Evolutionary conservation across 257 asterid species (phyloP).

Genomic region (Asclepias syriaca): DNA sequence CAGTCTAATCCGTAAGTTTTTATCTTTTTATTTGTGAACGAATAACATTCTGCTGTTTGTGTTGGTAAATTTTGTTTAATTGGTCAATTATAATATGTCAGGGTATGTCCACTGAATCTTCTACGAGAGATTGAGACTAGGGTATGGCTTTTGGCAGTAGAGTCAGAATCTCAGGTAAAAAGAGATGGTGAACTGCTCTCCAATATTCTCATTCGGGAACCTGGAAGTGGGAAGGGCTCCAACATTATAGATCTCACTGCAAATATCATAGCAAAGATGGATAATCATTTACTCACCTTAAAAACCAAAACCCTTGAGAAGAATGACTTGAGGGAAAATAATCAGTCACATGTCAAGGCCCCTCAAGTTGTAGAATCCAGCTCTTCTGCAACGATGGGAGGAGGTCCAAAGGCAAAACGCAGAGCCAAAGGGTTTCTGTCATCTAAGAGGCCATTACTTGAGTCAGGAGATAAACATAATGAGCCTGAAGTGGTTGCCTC

Average conservation of each 20-base stretch:
- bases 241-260: conserved; percentile 80
- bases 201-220: conserved; percentile 44
- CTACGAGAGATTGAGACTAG: conserved; percentile 95
- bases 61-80: conserved; percentile 15
- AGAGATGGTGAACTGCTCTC: conserved; percentile 58
- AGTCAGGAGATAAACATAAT: conserved; percentile 44
- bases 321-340: conserved; percentile 58
- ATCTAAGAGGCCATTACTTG: conserved; percentile 61
- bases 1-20: conserved; percentile 70
- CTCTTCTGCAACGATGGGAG: conserved; percentile 36
- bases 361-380: conserved; percentile 45
- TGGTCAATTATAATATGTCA: conserved; percentile 26
- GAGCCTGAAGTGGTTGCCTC: conserved; percentile 48
- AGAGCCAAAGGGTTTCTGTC: conserved; percentile 73
- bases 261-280: conserved; percentile 63
- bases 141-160: conserved; percentile 98
- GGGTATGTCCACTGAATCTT: conserved; percentile 83
- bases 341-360: conserved; percentile 49
- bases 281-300: conserved; percentile 53
- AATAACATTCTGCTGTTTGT: conserved; percentile 16
- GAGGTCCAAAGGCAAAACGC: conserved; percentile 57
- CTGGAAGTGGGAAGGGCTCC: conserved; percentile 62
- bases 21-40: neutral
- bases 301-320: conserved; percentile 51
- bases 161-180: conserved; percentile 85